Evolutionary conservation across 1,284 basidiomycete species (phyloP), one percentile per base, ranked within the genome.

Genomic region (Moesziomyces sp.): DNA sequence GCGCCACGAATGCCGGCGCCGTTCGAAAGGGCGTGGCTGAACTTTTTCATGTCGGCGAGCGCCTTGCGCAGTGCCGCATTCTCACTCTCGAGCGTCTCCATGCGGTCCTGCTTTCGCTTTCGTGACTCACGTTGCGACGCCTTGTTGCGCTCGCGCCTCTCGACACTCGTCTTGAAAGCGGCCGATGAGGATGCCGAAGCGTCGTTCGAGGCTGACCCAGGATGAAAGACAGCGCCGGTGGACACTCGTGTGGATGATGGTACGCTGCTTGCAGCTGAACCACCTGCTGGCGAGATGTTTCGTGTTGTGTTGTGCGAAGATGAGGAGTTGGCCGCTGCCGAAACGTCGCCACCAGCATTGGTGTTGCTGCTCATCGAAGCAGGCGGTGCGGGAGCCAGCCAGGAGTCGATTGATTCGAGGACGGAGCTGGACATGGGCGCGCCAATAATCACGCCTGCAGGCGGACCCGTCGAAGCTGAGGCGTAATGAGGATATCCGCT

Each of bases 91-190:
- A 74, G 67, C 42, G 62, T 74, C 45, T 74, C 67, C 28, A 74
- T 52, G 5, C 67, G 66, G 34, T 66, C 63, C 50, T 74, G 72
- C 57, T 70, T 70, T n/a, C 72, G 66, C 48, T 67, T 70, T 30
- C 72, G 72, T 6, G 72, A 74, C 46, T 74, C 72, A 57, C 72
- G 55, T 40, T 74, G 72, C 6, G 72, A 74, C 0, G 72, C 72
- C 53, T 74, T 74, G 59, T 74, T 74, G 2, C 72, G 62, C 44
- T 74, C 72, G 38, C 72, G 62, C 38, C 72, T 54, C 46, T 74
- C 72, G 9, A 46, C 54, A 38, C 72, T 74, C 34, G 72, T 74
- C 54, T 74, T 74, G 67, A 74, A 74, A 0, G 64, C 48, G 14
- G 49, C 58, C 7, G 38, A 50, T 28, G 40, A 45, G 2, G n/a